Conservation (phyloP, 2,329 filamentous ascomycete genomes). For the Aspergillus alliaceus region DNA sequence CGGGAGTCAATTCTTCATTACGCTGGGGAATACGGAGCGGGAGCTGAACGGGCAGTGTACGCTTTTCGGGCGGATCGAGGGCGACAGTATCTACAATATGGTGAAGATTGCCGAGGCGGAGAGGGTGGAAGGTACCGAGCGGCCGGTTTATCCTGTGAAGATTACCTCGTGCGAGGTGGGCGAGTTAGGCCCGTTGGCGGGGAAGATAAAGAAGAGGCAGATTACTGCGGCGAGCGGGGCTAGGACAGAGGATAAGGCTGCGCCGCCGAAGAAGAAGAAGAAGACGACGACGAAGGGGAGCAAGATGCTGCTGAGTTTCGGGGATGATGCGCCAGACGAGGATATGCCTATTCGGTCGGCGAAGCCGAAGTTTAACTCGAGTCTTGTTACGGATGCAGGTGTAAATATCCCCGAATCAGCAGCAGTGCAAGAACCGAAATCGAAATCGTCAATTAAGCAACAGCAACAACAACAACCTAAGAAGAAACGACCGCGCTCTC, state of each 20-base stretch:
- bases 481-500: constrained; percentile 36
- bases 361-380: constrained; percentile 52
- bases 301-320: constrained; percentile 50
- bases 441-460: too few relatives aligned
- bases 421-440: constrained; percentile 14
- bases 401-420: constrained; percentile 15
- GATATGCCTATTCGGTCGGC: constrained; percentile 37
- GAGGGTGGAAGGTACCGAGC: constrained; percentile 72
- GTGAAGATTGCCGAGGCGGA: constrained; percentile 91
- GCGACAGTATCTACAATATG: constrained; percentile 94
- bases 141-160: constrained; percentile 81
- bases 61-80: constrained; percentile 86
- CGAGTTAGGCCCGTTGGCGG: constrained; percentile 46
- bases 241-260: constrained; percentile 27
- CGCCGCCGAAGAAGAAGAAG: constrained; percentile 41
- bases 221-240: constrained; percentile 30
- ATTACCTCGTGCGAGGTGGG: constrained; percentile 55
- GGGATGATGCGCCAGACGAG: constrained; percentile 39
- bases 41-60: constrained; percentile 90
- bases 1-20: constrained; percentile 97
- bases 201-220: constrained; percentile 45
- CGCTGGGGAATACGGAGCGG: constrained; percentile 73
- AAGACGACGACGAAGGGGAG: constrained; percentile 38
- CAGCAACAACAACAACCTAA: too few relatives aligned
- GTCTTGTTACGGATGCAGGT: constrained; percentile 41